Percentiles rank a stretch among this genome's conserved stretches.
phyloP scores from a whole-genome alignment of 495 filamentous ascomycete genomes.

The Podospora fimiseda region DNA sequence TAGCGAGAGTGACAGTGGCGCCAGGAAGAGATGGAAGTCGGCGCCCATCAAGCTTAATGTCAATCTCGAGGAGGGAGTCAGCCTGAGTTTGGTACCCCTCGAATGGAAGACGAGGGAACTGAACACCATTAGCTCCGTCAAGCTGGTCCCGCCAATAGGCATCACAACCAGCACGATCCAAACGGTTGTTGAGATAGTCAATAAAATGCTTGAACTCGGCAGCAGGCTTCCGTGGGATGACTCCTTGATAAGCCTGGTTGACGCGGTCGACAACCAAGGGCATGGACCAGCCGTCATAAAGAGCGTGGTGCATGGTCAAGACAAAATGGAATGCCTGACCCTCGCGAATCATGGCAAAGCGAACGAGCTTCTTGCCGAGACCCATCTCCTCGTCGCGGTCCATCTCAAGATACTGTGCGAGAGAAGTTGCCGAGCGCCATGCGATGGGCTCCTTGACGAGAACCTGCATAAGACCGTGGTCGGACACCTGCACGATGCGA shows the following conservation, averaged over 20 bases:
- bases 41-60: slow-evolving; percentile 1
- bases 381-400: slow-evolving; percentile 15
- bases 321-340: slow-evolving; percentile 8
- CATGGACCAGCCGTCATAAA: slow-evolving; percentile 61
- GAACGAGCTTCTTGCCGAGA: slow-evolving; percentile 17
- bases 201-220: slow-evolving; percentile 29
- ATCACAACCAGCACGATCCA: slow-evolving; percentile 1
- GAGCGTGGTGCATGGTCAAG: slow-evolving; percentile 53
- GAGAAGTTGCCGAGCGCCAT: slow-evolving; percentile 33
- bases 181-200: slow-evolving; percentile 26
- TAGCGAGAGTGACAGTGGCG: slow-evolving; percentile 17
- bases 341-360: slow-evolving; percentile 18
- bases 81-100: slow-evolving; percentile 10
- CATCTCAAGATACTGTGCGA: slow-evolving; percentile 42
- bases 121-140: slow-evolving; percentile 7
- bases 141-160: slow-evolving; percentile 14
- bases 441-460: slow-evolving; percentile 30
- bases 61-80: slow-evolving; percentile 3
- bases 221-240: neutral
- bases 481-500: slow-evolving; percentile 47
- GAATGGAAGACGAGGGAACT: slow-evolving; percentile 21
- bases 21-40: slow-evolving; percentile 6
- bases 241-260: slow-evolving; percentile 2
- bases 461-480: slow-evolving; percentile 46
- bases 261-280: slow-evolving; percentile 23